Percentiles rank a stretch among this genome's conserved stretches.
phyloP scores from a whole-genome alignment of 106 monocot species.

The Allium cepa region DNA sequence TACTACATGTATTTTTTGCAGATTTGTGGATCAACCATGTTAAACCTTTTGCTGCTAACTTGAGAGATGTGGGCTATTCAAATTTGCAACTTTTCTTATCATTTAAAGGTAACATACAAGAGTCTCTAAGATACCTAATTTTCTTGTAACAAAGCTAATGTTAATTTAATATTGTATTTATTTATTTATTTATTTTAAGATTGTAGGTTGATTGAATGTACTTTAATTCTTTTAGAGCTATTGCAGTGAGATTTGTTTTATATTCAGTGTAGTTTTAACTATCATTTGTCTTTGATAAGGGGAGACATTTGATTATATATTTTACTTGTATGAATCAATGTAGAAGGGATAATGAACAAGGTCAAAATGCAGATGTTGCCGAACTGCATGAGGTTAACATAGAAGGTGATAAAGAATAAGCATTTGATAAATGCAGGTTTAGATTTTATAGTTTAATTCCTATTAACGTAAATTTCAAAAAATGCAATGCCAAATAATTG shows the following conservation, averaged over 20 bases:
- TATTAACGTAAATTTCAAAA: no score
- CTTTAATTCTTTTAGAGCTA: constrained; percentile 68
- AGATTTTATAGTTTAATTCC: neutral
- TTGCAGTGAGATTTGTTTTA: constrained; percentile 47
- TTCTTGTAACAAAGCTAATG: neutral
- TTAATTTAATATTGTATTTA: neutral
- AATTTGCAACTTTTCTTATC: constrained; percentile 86
- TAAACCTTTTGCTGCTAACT: constrained; percentile 86
- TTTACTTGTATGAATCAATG: neutral
- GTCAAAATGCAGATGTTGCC: constrained; percentile 3
- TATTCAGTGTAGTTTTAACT: constrained; percentile 52
- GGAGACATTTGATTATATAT: neutral
- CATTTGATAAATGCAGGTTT: constrained; percentile 27
- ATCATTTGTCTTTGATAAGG: neutral
- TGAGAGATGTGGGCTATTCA: constrained; percentile 97
- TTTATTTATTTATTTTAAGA: neutral
- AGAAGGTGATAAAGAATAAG: constrained; percentile 20
- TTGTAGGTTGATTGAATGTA: constrained; percentile 89
- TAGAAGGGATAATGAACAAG: constrained; percentile 29
- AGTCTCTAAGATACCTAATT: neutral
- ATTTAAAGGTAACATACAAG: constrained; percentile 44
- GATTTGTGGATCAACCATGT: constrained; percentile 83
- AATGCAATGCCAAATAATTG: no score
- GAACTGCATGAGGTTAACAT: constrained; percentile 13
- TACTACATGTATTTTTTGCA: constrained; percentile 12